Evolutionary conservation across 495 filamentous ascomycete species (phyloP).

Genomic region (Penicillium ochrochloron): DNA sequence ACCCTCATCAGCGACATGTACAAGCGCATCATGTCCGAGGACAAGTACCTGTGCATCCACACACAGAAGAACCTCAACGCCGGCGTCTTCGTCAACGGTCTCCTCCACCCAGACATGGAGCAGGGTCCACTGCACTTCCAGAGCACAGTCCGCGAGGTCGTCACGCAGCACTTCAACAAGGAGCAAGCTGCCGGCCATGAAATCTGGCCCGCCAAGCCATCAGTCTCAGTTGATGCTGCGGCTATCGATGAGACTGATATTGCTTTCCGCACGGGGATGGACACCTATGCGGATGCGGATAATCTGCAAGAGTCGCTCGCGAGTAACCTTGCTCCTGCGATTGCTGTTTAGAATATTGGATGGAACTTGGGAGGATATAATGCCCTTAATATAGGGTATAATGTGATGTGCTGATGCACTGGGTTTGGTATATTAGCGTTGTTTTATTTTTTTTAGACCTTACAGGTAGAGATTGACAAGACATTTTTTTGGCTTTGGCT

Average conservation of each 20-base stretch:
- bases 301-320: slow-evolving; percentile 16
- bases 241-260: neutral
- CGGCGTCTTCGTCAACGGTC: slow-evolving; percentile 53
- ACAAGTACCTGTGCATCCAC: slow-evolving; percentile 51
- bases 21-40: slow-evolving; percentile 52
- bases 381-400: neutral
- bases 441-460: neutral
- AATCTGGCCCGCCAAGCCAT: slow-evolving; percentile 46
- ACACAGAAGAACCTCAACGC: slow-evolving; percentile 54
- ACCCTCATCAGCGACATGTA: slow-evolving; percentile 48
- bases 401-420: slow-evolving; percentile 4
- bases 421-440: slow-evolving; percentile 3
- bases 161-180: slow-evolving; percentile 39
- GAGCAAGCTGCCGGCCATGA: slow-evolving; percentile 42
- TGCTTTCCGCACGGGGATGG: slow-evolving; percentile 12
- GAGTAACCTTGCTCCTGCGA: slow-evolving; percentile 12
- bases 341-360: slow-evolving; percentile 17
- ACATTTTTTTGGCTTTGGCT: neutral
- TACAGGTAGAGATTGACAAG: neutral
- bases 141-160: slow-evolving; percentile 44
- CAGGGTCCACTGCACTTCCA: slow-evolving; percentile 53
- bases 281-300: slow-evolving; percentile 12
- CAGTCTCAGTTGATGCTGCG: neutral
- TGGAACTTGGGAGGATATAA: neutral
- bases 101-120: slow-evolving; percentile 52